A percentile compares a stretch with the other conserved stretches of the same genome.
phyloP scores from a whole-genome alignment of 371 early-diverging fungal genomes.

The Phascolomyces articulosus region DNA sequence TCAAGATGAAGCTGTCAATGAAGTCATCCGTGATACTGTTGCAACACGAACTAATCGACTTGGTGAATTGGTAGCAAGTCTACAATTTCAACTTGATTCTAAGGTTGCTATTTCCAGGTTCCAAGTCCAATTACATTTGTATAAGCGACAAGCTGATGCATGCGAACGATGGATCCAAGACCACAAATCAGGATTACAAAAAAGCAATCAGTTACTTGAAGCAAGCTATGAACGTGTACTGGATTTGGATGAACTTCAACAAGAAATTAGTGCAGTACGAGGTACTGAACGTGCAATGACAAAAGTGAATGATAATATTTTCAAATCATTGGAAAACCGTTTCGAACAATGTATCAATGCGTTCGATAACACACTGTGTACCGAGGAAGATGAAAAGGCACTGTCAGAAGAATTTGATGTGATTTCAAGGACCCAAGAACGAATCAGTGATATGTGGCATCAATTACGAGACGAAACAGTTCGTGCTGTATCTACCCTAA shows the following conservation, averaged over 20 bases:
- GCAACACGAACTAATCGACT: slow-evolving; percentile 24
- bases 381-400: slow-evolving; percentile 8
- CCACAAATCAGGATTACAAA: slow-evolving; percentile 20
- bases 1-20: slow-evolving; percentile 39
- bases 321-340: slow-evolving; percentile 12
- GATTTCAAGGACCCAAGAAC: slow-evolving; percentile 3
- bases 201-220: slow-evolving; percentile 20
- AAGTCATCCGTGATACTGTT: slow-evolving; percentile 41
- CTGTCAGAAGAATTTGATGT: slow-evolving; percentile 18
- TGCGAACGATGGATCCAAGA: slow-evolving; percentile 37
- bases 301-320: slow-evolving; percentile 14
- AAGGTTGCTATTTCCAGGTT: slow-evolving; percentile 40
- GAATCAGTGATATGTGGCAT: slow-evolving; percentile 28
- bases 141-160: slow-evolving; percentile 28
- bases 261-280: slow-evolving; percentile 38
- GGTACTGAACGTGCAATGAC: slow-evolving; percentile 29
- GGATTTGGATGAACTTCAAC: slow-evolving; percentile 27
- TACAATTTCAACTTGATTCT: slow-evolving; percentile 31
- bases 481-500: slow-evolving; percentile 20
- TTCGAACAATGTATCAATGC: slow-evolving; percentile 23
- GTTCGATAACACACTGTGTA: slow-evolving; percentile 8
- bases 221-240: slow-evolving; percentile 1
- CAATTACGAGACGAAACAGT: slow-evolving; percentile 25
- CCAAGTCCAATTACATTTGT: slow-evolving; percentile 32
- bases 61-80: slow-evolving; percentile 29